Conservation (phyloP, 306 rosid genomes). For the Carpinus viminea region DNA sequence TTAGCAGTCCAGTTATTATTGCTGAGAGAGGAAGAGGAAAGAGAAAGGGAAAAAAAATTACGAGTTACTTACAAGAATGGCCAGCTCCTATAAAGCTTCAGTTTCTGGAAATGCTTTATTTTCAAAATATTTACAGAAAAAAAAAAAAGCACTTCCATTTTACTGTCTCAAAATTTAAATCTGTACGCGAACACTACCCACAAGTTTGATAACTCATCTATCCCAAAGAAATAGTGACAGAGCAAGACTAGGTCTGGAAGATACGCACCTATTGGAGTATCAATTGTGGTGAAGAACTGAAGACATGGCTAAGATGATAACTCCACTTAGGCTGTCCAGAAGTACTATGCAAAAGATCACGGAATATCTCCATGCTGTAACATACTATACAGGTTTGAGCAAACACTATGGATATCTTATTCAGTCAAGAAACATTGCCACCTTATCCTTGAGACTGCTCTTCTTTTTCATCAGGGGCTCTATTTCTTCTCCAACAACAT, state of each 20-base stretch:
- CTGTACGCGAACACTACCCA: not conserved
- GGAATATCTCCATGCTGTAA: not conserved
- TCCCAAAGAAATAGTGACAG: not conserved
- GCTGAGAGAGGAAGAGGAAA: not conserved
- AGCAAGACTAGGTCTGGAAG: not conserved
- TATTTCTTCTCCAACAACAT: constrained; percentile 37
- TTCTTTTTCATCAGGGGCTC: constrained; percentile 52
- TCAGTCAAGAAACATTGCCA: constrained; percentile 60
- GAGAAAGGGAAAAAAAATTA: not conserved
- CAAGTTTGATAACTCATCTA: not conserved
- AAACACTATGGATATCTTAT: constrained; percentile 21
- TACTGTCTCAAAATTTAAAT: not conserved
- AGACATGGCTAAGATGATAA: not conserved
- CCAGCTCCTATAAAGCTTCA: not conserved
- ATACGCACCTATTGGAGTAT: constrained; percentile 6
- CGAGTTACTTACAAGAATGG: not conserved
- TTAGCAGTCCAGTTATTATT: not conserved
- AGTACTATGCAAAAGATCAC: not conserved
- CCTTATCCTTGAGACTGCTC: constrained; percentile 67
- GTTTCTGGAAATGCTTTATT: not conserved
- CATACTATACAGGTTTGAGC: not conserved
- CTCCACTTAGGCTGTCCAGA: not conserved
- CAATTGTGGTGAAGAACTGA: not conserved
- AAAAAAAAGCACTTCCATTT: not conserved
- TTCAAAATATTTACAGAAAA: constrained; percentile 9